These are phyloP conservation scores for Lumnitzera racemosa DNA, from an alignment of 345 rosid genomes.

Conservation along the genomic window DNA sequence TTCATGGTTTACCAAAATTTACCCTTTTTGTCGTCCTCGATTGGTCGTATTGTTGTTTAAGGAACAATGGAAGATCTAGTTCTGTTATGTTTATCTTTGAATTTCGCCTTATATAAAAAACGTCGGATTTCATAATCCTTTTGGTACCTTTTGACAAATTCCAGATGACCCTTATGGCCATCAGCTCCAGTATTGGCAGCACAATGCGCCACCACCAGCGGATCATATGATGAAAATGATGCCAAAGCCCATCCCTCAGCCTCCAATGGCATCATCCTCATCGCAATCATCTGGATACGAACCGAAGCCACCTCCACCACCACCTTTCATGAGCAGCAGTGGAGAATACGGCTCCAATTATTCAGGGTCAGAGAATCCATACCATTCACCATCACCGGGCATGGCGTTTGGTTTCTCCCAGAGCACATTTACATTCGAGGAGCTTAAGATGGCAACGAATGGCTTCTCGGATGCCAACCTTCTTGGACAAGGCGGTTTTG, in stretches of 20 bases:
- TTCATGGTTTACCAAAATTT: no score
- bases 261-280: constrained; percentile 1
- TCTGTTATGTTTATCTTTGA: no score
- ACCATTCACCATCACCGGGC: constrained; percentile 58
- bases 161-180: constrained; percentile 50
- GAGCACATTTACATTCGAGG: constrained; percentile 56
- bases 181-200: constrained; percentile 60
- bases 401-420: constrained; percentile 51
- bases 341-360: constrained; percentile 56
- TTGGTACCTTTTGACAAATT: constrained; percentile 5
- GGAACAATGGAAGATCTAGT: no score
- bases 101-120: neutral
- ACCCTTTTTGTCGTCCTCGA: no score
- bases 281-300: constrained; percentile 2
- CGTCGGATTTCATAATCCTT: neutral
- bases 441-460: constrained; percentile 48
- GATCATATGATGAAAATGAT: constrained; percentile 24
- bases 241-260: constrained; percentile 2
- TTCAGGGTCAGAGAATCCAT: constrained; percentile 44
- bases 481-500: constrained; percentile 68
- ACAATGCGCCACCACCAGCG: constrained; percentile 36
- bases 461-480: constrained; percentile 61
- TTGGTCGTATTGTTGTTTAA: no score
- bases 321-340: constrained; percentile 46
- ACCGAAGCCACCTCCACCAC: constrained; percentile 14